These are phyloP conservation scores for Mycena rosella DNA, from an alignment of 768 basidiomycete genomes.

Conservation along the genomic window DNA sequence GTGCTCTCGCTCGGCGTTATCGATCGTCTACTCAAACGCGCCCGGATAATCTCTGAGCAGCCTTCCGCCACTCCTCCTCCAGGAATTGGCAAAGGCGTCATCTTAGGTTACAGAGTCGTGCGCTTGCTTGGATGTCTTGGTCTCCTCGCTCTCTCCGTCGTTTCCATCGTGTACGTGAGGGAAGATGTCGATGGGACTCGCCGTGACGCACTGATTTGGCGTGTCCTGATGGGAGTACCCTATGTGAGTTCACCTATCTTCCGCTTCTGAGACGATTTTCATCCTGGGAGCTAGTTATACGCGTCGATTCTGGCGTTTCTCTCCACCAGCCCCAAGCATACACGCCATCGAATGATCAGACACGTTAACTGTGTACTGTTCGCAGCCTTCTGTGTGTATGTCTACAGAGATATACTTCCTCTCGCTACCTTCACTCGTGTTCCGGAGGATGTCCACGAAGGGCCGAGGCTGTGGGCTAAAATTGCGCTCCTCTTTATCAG, in stretches of 20 bases:
- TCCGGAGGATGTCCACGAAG: constrained; percentile 62
- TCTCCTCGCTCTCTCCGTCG: too few species aligned
- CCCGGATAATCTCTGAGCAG: too few species aligned
- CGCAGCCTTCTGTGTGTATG: constrained; percentile 60
- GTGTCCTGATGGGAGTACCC: constrained; percentile 23
- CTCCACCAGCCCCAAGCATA: constrained; percentile 50
- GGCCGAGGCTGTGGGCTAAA: constrained; percentile 64
- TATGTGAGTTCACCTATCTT: constrained; percentile 4
- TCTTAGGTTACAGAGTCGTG: too few species aligned
- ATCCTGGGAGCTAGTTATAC: constrained; percentile 50
- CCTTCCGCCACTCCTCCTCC: too few species aligned
- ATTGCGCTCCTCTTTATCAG: constrained; percentile 58
- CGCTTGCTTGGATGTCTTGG: too few species aligned
- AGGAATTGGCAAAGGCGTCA: too few species aligned
- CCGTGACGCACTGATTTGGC: too few species aligned
- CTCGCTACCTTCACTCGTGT: constrained; percentile 62
- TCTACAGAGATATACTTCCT: constrained; percentile 70
- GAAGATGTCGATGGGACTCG: too few species aligned
- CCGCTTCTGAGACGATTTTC: not conserved
- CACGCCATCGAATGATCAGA: constrained; percentile 50
- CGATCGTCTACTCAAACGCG: too few species aligned
- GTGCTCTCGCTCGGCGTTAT: too few species aligned
- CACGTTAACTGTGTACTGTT: constrained; percentile 65
- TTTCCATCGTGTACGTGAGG: too few species aligned
- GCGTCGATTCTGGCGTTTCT: constrained; percentile 56